A percentile compares a stretch with the other conserved stretches of the same genome.
Conservation (phyloP, 78 protist genomes). For the Dictyostelium firmibasis region DNA sequence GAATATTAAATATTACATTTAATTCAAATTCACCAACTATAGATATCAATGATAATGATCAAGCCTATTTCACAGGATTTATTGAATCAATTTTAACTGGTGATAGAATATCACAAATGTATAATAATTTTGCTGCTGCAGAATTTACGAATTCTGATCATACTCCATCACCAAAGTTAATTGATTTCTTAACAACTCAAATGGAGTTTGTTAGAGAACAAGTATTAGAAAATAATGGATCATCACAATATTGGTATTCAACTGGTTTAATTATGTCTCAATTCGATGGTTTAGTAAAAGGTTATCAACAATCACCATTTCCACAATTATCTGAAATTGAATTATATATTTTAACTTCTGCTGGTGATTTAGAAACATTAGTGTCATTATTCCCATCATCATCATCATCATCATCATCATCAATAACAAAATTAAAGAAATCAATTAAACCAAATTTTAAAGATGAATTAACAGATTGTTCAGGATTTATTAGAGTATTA, state of each 20-base stretch:
- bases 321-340: neutral
- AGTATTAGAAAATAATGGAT: neutral
- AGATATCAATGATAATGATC: neutral
- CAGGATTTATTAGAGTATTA: constrained; percentile 13
- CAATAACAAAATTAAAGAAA: neutral
- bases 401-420: neutral
- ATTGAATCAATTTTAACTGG: constrained; percentile 29
- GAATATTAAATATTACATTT: neutral
- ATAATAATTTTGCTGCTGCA: constrained; percentile 26
- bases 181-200: neutral
- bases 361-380: constrained; percentile 55
- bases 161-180: constrained; percentile 31
- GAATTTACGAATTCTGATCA: neutral
- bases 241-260: constrained; percentile 35
- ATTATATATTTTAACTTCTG: constrained; percentile 21
- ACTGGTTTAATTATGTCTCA: constrained; percentile 30
- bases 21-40: neutral
- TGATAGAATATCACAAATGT: constrained; percentile 35
- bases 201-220: constrained; percentile 25
- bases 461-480: constrained; percentile 26
- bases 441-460: neutral
- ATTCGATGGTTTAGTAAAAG: constrained; percentile 49
- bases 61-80: constrained; percentile 26
- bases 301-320: constrained; percentile 2
- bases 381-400: neutral